Conservation (phyloP, 2,329 filamentous ascomycete genomes). For the Penicillium hordei region DNA sequence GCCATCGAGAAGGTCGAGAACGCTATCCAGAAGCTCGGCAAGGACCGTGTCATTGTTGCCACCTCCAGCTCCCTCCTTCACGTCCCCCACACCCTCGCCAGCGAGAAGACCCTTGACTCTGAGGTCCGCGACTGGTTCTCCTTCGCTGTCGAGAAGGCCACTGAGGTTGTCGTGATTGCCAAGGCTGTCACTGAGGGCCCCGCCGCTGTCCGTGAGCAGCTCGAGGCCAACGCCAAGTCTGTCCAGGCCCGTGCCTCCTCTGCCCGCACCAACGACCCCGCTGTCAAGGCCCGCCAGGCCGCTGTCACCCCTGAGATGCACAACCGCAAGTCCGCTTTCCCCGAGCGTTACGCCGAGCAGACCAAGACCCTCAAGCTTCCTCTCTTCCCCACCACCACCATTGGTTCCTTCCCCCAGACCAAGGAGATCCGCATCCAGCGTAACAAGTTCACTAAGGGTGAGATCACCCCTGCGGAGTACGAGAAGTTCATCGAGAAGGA, state of each 20-base stretch:
- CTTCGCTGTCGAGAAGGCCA: constrained; percentile 91
- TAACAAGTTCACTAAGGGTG: constrained; percentile 98
- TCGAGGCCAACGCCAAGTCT: constrained; percentile 96
- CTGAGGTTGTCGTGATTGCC: constrained; percentile 87
- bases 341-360: constrained; percentile 80
- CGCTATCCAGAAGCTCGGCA: constrained; percentile 91
- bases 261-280: constrained; percentile 91
- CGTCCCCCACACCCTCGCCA: constrained; percentile 95
- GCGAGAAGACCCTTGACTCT: constrained; percentile 95
- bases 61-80: constrained; percentile 97
- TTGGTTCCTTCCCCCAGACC: constrained; percentile 99
- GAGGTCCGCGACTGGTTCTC: constrained; percentile 99
- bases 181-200: constrained; percentile 96
- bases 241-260: constrained; percentile 88
- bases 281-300: constrained; percentile 94
- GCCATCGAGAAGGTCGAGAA: constrained; percentile 88
- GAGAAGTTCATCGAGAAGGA: constrained; percentile 99
- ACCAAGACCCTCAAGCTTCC: constrained; percentile 90
- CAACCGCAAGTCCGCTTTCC: constrained; percentile 90
- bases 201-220: constrained; percentile 78
- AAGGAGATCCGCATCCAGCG: constrained; percentile 96
- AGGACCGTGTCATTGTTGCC: constrained; percentile 94
- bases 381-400: constrained; percentile 98
- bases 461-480: constrained; percentile 89
- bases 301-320: constrained; percentile 82